A percentile compares a stretch with the other conserved stretches of the same genome.
phyloP scores from a whole-genome alignment of 148 eudicot genomes.

The Talinum fruticosum region DNA sequence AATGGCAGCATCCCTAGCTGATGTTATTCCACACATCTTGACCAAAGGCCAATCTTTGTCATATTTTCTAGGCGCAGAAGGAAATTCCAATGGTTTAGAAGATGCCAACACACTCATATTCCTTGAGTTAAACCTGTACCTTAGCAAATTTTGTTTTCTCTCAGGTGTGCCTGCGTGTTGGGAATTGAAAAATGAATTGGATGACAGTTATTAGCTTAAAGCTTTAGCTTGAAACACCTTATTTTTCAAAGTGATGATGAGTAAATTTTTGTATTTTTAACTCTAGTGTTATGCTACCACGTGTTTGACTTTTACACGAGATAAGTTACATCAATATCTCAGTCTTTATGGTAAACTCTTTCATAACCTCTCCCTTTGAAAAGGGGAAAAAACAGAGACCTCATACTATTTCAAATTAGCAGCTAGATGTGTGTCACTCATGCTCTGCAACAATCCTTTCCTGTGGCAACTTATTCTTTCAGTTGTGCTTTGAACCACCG shows the following conservation, averaged over 20 bases:
- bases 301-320: background rate
- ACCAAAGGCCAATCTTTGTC: constrained; percentile 53
- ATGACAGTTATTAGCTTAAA: background rate
- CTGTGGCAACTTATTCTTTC: background rate
- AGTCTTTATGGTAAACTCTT: background rate
- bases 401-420: background rate
- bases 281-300: background rate
- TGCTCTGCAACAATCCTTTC: background rate
- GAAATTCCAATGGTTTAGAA: constrained; percentile 28
- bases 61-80: constrained; percentile 21
- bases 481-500: background rate
- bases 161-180: constrained; percentile 26
- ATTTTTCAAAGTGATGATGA: background rate
- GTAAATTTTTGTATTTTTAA: background rate
- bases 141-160: constrained; percentile 16
- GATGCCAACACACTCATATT: constrained; percentile 24
- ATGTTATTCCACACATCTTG: constrained; percentile 94
- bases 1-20: constrained; percentile 87
- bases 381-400: background rate
- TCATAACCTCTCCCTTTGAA: background rate
- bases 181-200: background rate
- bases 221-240: background rate
- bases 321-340: background rate
- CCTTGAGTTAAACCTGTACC: constrained; percentile 23
- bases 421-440: background rate